Evolutionary conservation across 352 stramenopile genomes (phyloP), one percentile per base, ranked within the genome.

Genomic region (Globisporangium megalacanthum): DNA sequence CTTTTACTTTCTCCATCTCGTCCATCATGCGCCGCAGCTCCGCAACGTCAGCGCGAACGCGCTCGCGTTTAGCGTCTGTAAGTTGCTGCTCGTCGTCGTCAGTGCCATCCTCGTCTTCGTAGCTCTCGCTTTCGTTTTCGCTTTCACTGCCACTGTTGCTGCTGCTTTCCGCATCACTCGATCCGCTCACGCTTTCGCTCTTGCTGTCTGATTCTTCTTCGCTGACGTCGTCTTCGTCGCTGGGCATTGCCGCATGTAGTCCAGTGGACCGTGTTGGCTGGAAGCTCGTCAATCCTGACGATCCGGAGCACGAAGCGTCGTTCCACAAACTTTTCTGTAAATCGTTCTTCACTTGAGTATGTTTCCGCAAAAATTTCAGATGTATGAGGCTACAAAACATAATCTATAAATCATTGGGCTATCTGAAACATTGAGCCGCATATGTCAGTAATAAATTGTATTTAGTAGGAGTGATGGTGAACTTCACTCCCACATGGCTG

Each of bases 1-100:
- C 49, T 50, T 77, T 88, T 44, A 88, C 73, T n/a, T 66, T 63
- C 46, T 83, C 71, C 75, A 90, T 90, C 33, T 87, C 72, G 4
- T 54, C 68, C 42, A 78, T 66, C 75, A 89, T 81, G 44, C 57
- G 57, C 13, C 53, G 69, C 60, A 89, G 75, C 51, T 70, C 72
- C 11, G 68, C 60, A 0, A 88, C 61, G 22, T 85, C 73, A 2
- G 42, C 49, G 15, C 62, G 69, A 29, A 88, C 72, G 2, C 58
- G 61, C 44, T 37, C 49, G 22, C 33, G 47, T 15, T 37, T 39
- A 17, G 22, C 22, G 8, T 15, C 29, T 29, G 60, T 51, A 42
- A 72, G 64, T 61, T 79, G 80, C 37, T 50, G 22, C 22, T 55
- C 48, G 19, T 45, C 10, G 10, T 22, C 15, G 7, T 48, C 15